Conservation (phyloP, 2,329 filamentous ascomycete species). For the Curvularia verruculosa region DNA sequence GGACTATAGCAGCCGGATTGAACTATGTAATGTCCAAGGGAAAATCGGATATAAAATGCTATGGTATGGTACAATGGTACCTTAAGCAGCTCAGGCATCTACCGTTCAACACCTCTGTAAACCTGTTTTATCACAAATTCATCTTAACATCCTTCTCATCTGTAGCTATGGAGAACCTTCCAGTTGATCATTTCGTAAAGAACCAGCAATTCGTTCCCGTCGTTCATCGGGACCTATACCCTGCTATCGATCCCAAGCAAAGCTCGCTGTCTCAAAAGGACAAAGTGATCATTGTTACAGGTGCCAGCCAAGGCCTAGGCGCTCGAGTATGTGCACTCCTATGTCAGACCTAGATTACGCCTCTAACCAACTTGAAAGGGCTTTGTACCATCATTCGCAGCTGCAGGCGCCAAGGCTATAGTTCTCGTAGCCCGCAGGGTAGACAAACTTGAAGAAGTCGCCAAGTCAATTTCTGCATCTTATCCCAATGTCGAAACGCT, state of each 20-base stretch:
- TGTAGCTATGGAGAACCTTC: slow-evolving; percentile 21
- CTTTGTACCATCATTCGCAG: slow-evolving; percentile 47
- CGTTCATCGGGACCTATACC: slow-evolving; percentile 48
- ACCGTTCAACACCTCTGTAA: neutral
- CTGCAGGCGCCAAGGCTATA: slow-evolving; percentile 44
- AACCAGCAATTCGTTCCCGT: slow-evolving; percentile 21
- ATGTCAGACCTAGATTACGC: neutral
- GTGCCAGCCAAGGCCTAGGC: slow-evolving; percentile 51
- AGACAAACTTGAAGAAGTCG: slow-evolving; percentile 33
- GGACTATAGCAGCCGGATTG: neutral
- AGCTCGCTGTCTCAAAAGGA: slow-evolving; percentile 43
- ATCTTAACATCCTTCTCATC: neutral
- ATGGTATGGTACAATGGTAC: neutral
- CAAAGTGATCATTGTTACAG: slow-evolving; percentile 52
- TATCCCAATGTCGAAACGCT: slow-evolving; percentile 42
- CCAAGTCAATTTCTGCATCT: slow-evolving; percentile 34
- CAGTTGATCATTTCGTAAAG: slow-evolving; percentile 24
- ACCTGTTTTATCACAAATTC: neutral
- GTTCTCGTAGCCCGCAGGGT: slow-evolving; percentile 43
- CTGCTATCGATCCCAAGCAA: slow-evolving; percentile 48
- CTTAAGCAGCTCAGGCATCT: neutral
- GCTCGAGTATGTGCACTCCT: slow-evolving; percentile 19
- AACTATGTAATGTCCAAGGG: neutral
- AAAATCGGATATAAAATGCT: neutral
- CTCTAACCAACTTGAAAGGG: slow-evolving; percentile 14